Percentiles rank a stretch among this genome's conserved stretches.
phyloP scores from a whole-genome alignment of 75 land plant species.

The Picea sitchensis region DNA sequence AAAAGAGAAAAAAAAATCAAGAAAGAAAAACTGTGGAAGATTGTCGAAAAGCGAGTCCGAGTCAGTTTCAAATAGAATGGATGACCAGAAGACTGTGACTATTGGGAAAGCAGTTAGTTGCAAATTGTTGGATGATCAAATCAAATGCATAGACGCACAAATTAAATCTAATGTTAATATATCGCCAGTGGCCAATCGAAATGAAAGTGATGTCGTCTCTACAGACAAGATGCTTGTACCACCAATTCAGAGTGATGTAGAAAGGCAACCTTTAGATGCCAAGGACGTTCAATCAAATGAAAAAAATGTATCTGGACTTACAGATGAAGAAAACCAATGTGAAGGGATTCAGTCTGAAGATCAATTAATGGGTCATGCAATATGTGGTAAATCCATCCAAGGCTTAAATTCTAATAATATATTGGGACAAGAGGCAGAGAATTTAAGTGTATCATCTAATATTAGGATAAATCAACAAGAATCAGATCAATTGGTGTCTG shows the following conservation, averaged over 20 bases:
- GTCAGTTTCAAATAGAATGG: not conserved
- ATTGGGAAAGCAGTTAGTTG: not conserved
- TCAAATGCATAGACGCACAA: not conserved
- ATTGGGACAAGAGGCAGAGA: not conserved
- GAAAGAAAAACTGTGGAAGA: not conserved
- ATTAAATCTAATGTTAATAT: not conserved
- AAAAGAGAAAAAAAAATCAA: slow-evolving; percentile 4
- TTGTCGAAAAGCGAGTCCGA: not conserved
- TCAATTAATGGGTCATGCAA: not conserved
- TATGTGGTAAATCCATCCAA: too few species aligned
- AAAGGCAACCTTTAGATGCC: too few species aligned
- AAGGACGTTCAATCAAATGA: too few species aligned
- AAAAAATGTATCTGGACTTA: not conserved
- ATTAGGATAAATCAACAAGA: not conserved
- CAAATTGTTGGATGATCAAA: slow-evolving; percentile 3
- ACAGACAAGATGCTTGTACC: too few species aligned
- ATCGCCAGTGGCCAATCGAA: not conserved
- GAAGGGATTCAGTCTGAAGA: not conserved
- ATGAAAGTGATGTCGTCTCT: not conserved
- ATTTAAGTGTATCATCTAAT: not conserved
- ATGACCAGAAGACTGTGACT: not conserved
- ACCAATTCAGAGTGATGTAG: too few species aligned
- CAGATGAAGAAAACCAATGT: not conserved
- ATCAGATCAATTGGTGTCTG: slow-evolving; percentile 1
- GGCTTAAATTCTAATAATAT: too few species aligned